These are phyloP conservation scores for Stemphylium beticola DNA, from an alignment of 2,329 filamentous ascomycete genomes.

Conservation along the genomic window DNA sequence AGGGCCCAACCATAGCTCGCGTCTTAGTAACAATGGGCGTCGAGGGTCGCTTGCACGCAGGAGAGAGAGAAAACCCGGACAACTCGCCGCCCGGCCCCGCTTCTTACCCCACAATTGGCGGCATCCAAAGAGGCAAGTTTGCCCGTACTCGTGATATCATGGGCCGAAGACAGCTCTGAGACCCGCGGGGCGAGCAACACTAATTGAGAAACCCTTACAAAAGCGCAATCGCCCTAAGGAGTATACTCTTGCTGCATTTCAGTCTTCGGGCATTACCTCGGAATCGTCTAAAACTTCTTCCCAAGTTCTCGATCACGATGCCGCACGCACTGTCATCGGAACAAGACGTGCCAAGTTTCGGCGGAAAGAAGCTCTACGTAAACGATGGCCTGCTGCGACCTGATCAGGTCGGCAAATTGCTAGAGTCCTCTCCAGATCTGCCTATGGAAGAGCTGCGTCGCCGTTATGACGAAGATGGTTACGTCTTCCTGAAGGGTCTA, in stretches of 20 bases:
- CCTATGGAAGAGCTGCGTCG: constrained; percentile 57
- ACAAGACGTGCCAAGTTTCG: constrained; percentile 29
- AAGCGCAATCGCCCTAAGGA: neutral
- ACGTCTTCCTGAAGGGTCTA: constrained; percentile 62
- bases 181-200: neutral
- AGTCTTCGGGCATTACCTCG: neutral
- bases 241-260: neutral
- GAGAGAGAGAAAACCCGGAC: constrained; percentile 15
- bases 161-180: neutral
- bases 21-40: constrained; percentile 27
- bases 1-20: constrained; percentile 19
- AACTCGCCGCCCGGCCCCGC: constrained; percentile 7
- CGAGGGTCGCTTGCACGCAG: neutral
- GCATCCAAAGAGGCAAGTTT: constrained; percentile 21
- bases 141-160: constrained; percentile 6
- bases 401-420: constrained; percentile 52
- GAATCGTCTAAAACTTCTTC: neutral
- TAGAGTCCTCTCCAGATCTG: constrained; percentile 51
- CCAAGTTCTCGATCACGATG: constrained; percentile 27
- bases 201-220: neutral
- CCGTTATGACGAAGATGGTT: constrained; percentile 59
- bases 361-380: constrained; percentile 48
- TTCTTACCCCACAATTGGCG: constrained; percentile 27
- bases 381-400: constrained; percentile 57
- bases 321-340: constrained; percentile 42